These are phyloP conservation scores for Recurvomyces mirabilis DNA, from an alignment of 495 filamentous ascomycete species.

Conservation along the genomic window DNA sequence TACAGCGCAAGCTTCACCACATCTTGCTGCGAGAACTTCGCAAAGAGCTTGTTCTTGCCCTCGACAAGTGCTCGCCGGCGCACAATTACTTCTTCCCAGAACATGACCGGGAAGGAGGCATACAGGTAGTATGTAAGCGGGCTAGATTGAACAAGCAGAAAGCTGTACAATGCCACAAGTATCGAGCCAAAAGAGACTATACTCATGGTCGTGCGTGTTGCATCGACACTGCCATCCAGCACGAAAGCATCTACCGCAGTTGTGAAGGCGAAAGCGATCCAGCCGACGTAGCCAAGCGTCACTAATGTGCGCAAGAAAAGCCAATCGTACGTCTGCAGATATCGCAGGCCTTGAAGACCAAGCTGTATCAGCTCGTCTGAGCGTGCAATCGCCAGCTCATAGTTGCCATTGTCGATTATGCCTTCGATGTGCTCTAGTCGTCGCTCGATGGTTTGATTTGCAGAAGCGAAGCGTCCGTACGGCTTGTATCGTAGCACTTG, in stretches of 20 bases:
- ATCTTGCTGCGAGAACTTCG: slow-evolving; percentile 38
- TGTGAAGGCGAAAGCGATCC: slow-evolving; percentile 90
- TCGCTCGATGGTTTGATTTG: slow-evolving; percentile 50
- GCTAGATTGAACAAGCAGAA: slow-evolving; percentile 67
- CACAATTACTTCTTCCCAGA: slow-evolving; percentile 95
- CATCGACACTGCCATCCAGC: slow-evolving; percentile 56
- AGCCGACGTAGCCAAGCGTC: slow-evolving; percentile 86
- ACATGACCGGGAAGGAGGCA: slow-evolving; percentile 78
- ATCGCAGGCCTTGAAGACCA: slow-evolving; percentile 75
- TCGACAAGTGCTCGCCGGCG: slow-evolving; percentile 56
- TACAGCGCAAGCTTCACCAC: slow-evolving; percentile 53
- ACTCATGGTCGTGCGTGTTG: slow-evolving; percentile 51
- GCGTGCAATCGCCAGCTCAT: slow-evolving; percentile 63
- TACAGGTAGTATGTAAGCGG: slow-evolving; percentile 86
- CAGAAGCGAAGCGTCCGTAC: slow-evolving; percentile 50
- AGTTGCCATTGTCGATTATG: slow-evolving; percentile 54
- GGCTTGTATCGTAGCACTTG: slow-evolving; percentile 67
- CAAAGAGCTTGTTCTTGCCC: slow-evolving; percentile 58
- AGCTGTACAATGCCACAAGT: slow-evolving; percentile 63
- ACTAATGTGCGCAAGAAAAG: slow-evolving; percentile 90
- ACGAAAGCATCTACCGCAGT: slow-evolving; percentile 88
- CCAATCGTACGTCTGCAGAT: slow-evolving; percentile 96
- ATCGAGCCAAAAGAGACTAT: slow-evolving; percentile 61
- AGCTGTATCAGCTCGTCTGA: slow-evolving; percentile 64
- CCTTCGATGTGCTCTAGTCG: slow-evolving; percentile 56